A percentile compares a stretch with the other conserved stretches of the same genome.
Evolutionary conservation across 225 moss, liverwort and hornwort genomes (phyloP).

Genomic region (Thuidium tamariscinum): DNA sequence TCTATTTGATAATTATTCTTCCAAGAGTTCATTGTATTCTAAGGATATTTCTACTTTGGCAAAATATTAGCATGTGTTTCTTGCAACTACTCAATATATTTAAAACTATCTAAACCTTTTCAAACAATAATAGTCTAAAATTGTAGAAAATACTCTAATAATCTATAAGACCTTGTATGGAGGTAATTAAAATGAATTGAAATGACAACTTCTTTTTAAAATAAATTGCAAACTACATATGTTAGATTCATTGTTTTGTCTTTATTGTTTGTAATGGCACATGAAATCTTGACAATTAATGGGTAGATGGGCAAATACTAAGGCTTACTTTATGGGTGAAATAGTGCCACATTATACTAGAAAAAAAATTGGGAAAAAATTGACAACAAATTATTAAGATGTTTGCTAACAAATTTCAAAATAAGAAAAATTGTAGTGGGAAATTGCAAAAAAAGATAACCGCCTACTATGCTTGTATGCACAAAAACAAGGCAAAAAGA

Average conservation of each 20-base stretch:
- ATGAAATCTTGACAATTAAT: rapidly evolving
- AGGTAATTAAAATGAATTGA: background rate
- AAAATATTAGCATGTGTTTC: background rate
- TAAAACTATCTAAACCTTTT: background rate
- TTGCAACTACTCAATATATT: background rate
- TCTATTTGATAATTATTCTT: background rate
- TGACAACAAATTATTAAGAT: too few relatives aligned
- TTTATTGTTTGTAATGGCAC: background rate
- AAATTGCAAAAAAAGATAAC: too few relatives aligned
- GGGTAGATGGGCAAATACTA: rapidly evolving
- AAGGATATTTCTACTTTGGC: background rate
- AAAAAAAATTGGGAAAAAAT: too few relatives aligned
- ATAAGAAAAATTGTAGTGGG: too few relatives aligned
- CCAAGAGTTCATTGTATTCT: rapidly evolving
- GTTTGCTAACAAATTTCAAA: too few relatives aligned
- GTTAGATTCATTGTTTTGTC: background rate
- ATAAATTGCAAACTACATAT: background rate
- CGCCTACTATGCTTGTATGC: too few relatives aligned
- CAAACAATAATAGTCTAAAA: background rate
- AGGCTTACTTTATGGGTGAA: too few relatives aligned
- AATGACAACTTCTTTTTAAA: background rate
- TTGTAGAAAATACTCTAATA: background rate
- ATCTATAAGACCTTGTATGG: background rate
- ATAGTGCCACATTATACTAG: too few relatives aligned
- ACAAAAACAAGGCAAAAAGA: too few relatives aligned